phyloP scores from a whole-genome alignment of 2,329 filamentous ascomycete genomes.

The Penicillium sp. region DNA sequence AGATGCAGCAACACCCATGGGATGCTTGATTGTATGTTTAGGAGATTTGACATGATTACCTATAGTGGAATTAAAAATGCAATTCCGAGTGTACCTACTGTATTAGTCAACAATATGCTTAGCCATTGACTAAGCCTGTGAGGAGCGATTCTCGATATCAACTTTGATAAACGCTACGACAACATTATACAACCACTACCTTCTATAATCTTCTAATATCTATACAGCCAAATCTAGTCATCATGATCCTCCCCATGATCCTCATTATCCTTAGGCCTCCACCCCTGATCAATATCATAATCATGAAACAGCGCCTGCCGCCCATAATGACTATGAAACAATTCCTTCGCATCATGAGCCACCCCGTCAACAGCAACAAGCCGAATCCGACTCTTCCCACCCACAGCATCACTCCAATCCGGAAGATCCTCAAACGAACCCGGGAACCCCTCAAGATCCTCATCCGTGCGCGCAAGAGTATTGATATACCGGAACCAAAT shows the following conservation, averaged over 20 bases:
- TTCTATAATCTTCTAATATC: too few relatives aligned
- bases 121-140: too few relatives aligned
- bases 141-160: too few relatives aligned
- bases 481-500: conserved; percentile 22
- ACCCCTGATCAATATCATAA: conserved; percentile 13
- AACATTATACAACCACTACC: too few relatives aligned
- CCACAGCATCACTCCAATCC: conserved; percentile 15
- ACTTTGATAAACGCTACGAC: too few relatives aligned
- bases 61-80: too few relatives aligned
- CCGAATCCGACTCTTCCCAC: conserved; percentile 14
- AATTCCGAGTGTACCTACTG: too few relatives aligned
- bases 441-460: conserved; percentile 17
- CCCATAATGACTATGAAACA: conserved; percentile 12
- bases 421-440: conserved; percentile 14
- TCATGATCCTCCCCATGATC: not conserved
- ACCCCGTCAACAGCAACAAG: conserved; percentile 16
- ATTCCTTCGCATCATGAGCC: conserved; percentile 14
- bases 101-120: too few relatives aligned
- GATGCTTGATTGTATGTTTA: too few relatives aligned
- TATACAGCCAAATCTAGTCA: not conserved
- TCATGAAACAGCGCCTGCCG: conserved; percentile 12
- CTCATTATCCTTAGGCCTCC: too few relatives aligned
- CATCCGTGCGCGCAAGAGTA: conserved; percentile 16
- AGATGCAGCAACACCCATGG: too few relatives aligned
- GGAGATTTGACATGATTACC: too few relatives aligned